Evolutionary conservation across 352 stramenopile genomes (phyloP).

Genomic region (Aphanomyces cochlioides): DNA sequence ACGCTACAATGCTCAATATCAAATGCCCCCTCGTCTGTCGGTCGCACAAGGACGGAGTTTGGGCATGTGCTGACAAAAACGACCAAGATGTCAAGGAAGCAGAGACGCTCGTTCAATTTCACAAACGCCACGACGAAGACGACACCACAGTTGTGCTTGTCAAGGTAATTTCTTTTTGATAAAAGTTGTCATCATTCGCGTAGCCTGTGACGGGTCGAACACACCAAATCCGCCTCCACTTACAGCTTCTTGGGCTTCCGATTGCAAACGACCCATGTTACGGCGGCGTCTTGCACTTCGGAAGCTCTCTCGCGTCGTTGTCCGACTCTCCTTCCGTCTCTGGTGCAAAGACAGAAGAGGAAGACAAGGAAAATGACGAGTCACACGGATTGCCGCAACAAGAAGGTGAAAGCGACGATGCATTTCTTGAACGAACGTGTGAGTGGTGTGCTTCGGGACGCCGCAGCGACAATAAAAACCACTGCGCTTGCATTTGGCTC

Average conservation of each 20-base stretch:
- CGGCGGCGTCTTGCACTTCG: constrained; percentile 91
- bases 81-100: constrained; percentile 66
- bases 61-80: constrained; percentile 53
- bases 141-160: constrained; percentile 88
- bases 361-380: constrained; percentile 50
- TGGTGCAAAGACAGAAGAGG: constrained; percentile 32
- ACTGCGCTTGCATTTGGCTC: constrained; percentile 84
- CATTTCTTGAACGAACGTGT: constrained; percentile 77
- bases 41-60: constrained; percentile 78
- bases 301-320: constrained; percentile 46
- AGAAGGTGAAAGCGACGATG: constrained; percentile 56
- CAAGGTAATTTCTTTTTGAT: constrained; percentile 38
- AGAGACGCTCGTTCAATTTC: constrained; percentile 57
- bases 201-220: constrained; percentile 91
- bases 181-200: background rate
- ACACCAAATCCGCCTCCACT: constrained; percentile 97
- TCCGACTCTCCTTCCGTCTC: constrained; percentile 37
- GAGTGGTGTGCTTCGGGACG: constrained; percentile 48
- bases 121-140: constrained; percentile 36
- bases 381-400: constrained; percentile 47
- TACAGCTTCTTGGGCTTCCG: constrained; percentile 88
- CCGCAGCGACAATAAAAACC: constrained; percentile 75
- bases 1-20: constrained; percentile 61
- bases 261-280: constrained; percentile 98
- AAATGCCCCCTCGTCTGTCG: constrained; percentile 78